These are phyloP conservation scores for Elongisporangium prolatum DNA, from an alignment of 352 stramenopile genomes.

Conservation along the genomic window DNA sequence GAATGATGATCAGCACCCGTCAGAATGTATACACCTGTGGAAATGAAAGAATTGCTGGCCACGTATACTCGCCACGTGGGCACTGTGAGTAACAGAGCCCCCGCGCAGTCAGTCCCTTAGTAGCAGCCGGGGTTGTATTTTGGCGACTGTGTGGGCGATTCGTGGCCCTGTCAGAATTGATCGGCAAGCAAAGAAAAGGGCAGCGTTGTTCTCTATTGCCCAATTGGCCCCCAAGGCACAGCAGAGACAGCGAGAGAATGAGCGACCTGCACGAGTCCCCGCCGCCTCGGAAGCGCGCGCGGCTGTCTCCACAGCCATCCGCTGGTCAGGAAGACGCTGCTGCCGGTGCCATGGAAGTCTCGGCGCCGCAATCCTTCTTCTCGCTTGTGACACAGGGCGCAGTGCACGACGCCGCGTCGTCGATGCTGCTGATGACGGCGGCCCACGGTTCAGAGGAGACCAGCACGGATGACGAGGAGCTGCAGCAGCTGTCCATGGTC, in stretches of 20 bases:
- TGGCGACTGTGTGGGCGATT: not conserved
- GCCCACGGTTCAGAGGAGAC: constrained; percentile 45
- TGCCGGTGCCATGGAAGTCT: not conserved
- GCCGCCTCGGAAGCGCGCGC: constrained; percentile 30
- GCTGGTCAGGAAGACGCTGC: not conserved
- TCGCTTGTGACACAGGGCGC: not conserved
- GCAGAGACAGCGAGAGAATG: constrained; percentile 3
- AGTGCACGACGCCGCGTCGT: not conserved
- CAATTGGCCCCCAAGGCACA: not conserved
- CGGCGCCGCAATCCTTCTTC: not conserved
- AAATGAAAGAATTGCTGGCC: not conserved
- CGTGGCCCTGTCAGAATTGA: not conserved
- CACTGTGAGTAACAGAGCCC: not conserved
- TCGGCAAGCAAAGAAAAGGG: not conserved
- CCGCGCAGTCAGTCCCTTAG: not conserved
- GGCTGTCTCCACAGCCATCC: constrained; percentile 8
- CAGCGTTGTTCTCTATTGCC: not conserved
- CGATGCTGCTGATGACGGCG: not conserved
- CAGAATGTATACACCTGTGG: not conserved
- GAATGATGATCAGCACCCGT: not conserved
- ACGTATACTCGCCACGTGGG: not conserved
- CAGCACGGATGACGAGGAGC: constrained; percentile 75
- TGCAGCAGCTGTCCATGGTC: constrained; percentile 64
- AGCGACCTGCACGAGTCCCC: constrained; percentile 20
- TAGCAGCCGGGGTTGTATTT: not conserved